A percentile compares a stretch with the other conserved stretches of the same genome.
These are phyloP conservation scores for Fusarium bactridioides DNA, from an alignment of 2,329 filamentous ascomycete species.

Conservation along the genomic window DNA sequence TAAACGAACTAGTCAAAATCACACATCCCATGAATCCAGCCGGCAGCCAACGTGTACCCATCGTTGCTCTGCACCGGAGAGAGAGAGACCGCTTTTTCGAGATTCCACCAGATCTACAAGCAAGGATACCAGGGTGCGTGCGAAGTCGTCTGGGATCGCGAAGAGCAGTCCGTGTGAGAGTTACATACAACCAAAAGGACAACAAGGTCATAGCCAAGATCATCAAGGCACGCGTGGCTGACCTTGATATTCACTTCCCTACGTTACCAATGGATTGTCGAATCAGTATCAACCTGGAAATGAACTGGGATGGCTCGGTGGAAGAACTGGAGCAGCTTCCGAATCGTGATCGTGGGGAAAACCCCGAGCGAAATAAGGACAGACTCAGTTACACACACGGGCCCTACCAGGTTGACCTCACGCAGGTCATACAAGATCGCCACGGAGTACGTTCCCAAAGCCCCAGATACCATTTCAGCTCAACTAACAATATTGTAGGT, in stretches of 20 bases:
- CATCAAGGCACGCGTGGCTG: conserved; percentile 86
- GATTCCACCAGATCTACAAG: conserved; percentile 66
- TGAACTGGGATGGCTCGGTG: conserved; percentile 78
- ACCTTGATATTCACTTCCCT: conserved; percentile 88
- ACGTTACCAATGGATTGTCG: conserved; percentile 84
- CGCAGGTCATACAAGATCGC: conserved; percentile 74
- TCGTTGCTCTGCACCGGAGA: conserved; percentile 82
- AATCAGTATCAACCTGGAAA: conserved; percentile 94
- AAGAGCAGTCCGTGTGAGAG: conserved; percentile 59
- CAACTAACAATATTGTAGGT: conserved; percentile 44
- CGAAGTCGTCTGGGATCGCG: conserved; percentile 63
- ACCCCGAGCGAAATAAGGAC: conserved; percentile 80
- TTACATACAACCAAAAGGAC: conserved; percentile 79
- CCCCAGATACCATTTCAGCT: neutral
- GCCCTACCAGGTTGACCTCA: conserved; percentile 89
- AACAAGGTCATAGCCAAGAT: conserved; percentile 79
- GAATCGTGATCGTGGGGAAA: conserved; percentile 46
- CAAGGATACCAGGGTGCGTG: conserved; percentile 70
- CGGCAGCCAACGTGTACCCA: conserved; percentile 60
- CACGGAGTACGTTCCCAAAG: conserved; percentile 48
- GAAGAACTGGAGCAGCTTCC: conserved; percentile 59
- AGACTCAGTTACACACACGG: conserved; percentile 90
- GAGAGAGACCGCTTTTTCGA: conserved; percentile 88
- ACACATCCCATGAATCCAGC: conserved; percentile 63
- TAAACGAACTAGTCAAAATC: conserved; percentile 74